A percentile compares a stretch with the other conserved stretches of the same genome.
These are phyloP conservation scores for Gleditsia sinensis DNA, from an alignment of 306 rosid genomes.

Conservation along the genomic window DNA sequence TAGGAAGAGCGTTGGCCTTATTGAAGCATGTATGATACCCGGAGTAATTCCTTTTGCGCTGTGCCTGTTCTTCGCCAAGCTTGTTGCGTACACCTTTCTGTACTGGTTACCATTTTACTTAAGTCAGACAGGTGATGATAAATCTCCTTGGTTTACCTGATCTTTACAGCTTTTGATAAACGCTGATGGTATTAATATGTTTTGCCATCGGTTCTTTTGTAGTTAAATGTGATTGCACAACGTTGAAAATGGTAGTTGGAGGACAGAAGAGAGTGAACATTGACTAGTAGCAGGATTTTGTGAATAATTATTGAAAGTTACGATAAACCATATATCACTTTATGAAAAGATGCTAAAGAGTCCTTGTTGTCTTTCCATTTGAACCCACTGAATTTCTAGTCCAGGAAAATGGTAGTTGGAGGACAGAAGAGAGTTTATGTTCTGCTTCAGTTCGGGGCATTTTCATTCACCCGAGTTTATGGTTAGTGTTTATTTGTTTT, in stretches of 20 bases:
- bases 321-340: too few relatives aligned
- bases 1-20: conserved; percentile 62
- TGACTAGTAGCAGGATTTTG: too few relatives aligned
- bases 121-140: conserved; percentile 67
- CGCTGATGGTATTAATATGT: too few relatives aligned
- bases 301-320: too few relatives aligned
- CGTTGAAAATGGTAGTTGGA: background rate
- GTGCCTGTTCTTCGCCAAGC: conserved; percentile 89
- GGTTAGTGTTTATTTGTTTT: background rate
- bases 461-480: background rate
- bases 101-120: conserved; percentile 86
- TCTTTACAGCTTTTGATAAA: too few relatives aligned
- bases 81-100: conserved; percentile 81
- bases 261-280: too few relatives aligned
- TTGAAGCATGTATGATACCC: conserved; percentile 71
- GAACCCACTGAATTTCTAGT: too few relatives aligned
- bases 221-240: background rate
- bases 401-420: too few relatives aligned
- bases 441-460: conserved; percentile 6
- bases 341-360: too few relatives aligned
- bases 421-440: background rate
- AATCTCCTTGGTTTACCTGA: background rate
- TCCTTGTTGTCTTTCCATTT: too few relatives aligned
- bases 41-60: conserved; percentile 80
- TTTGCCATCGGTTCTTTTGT: too few relatives aligned